Conservation (phyloP, 2,329 filamentous ascomycete genomes). For the Apiospora rasikravindrae region DNA sequence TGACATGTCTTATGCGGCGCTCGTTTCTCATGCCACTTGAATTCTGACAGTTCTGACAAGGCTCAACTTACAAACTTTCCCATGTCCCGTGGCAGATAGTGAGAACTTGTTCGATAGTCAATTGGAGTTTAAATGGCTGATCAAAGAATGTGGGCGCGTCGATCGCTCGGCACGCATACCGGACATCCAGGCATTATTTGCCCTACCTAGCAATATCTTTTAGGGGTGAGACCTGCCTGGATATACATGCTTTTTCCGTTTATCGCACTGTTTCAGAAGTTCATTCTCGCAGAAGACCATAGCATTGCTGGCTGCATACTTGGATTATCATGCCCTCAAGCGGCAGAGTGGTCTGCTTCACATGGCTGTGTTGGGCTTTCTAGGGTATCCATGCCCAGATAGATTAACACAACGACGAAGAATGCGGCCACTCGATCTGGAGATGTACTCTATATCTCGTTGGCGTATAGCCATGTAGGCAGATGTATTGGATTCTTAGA, state of each 20-base stretch:
- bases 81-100: not conserved
- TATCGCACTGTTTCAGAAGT: not conserved
- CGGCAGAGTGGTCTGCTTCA: not conserved
- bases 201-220: not conserved
- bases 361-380: not conserved
- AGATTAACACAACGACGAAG: not conserved
- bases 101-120: conserved; percentile 10
- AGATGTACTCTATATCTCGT: not conserved
- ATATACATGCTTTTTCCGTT: not conserved
- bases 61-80: not conserved
- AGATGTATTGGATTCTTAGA: not conserved
- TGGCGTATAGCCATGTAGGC: not conserved
- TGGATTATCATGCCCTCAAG: not conserved
- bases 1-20: conserved; percentile 6
- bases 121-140: conserved; percentile 7
- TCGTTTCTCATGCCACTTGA: not conserved
- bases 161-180: not conserved
- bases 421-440: not conserved
- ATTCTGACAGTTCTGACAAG: conserved; percentile 9
- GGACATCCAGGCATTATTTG: conserved; percentile 5
- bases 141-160: conserved; percentile 4
- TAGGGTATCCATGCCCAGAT: not conserved
- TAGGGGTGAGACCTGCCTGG: conserved; percentile 9
- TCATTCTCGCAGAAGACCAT: not conserved
- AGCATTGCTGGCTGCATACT: not conserved